These are phyloP conservation scores for Stramenopiles sp. DNA, from an alignment of 352 stramenopile species.

Conservation along the genomic window DNA sequence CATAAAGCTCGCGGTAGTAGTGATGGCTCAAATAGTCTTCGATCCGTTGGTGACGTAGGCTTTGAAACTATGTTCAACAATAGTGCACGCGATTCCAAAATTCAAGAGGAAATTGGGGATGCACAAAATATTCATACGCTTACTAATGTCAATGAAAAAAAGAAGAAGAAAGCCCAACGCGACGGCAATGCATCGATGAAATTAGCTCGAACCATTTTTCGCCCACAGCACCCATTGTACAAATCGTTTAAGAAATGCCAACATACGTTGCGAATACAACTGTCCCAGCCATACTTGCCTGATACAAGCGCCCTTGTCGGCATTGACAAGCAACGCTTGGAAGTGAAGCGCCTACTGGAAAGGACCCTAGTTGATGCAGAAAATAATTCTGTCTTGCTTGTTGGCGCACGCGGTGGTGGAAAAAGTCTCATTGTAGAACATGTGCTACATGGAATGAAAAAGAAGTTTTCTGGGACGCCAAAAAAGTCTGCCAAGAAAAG, in stretches of 20 bases:
- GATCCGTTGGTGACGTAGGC: too few species aligned
- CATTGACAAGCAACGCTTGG: not conserved
- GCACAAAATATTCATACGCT: too few species aligned
- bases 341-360: not conserved
- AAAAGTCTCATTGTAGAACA: not conserved
- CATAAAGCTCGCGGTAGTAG: too few species aligned
- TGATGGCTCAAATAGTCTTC: too few species aligned
- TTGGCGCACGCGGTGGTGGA: not conserved
- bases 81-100: too few species aligned
- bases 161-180: too few species aligned
- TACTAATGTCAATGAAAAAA: too few species aligned
- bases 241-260: not conserved
- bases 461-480: not conserved
- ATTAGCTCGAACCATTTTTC: slow-evolving; percentile 9
- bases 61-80: too few species aligned
- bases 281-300: not conserved
- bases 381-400: not conserved
- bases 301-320: not conserved
- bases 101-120: too few species aligned
- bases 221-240: not conserved
- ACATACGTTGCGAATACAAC: not conserved
- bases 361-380: not conserved
- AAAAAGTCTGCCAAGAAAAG: not conserved
- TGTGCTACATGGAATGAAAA: not conserved
- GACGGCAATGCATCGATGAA: too few species aligned